phyloP scores from a whole-genome alignment of 352 stramenopile genomes.

The Salisapilia sapeloensis region DNA sequence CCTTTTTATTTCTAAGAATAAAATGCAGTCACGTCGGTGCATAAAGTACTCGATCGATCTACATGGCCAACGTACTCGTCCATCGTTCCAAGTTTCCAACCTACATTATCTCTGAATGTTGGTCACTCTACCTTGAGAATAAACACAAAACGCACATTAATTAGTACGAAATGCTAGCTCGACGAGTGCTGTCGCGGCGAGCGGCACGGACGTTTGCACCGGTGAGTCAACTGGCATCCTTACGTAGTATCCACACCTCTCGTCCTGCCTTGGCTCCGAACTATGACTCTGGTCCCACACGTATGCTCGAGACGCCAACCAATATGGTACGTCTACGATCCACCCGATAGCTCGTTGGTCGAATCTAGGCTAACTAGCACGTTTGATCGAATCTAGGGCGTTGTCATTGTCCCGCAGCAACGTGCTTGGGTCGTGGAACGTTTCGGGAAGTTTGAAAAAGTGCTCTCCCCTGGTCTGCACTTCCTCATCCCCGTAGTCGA shows the following conservation, averaged over 20 bases:
- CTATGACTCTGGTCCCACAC: conserved; percentile 25
- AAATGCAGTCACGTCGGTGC: no score
- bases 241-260: conserved; percentile 8
- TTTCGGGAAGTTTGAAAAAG: conserved; percentile 82
- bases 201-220: no score
- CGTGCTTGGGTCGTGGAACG: conserved; percentile 82
- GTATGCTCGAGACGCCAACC: conserved; percentile 23
- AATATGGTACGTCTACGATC: conserved; percentile 22
- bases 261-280: conserved; percentile 9
- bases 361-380: conserved; percentile 1
- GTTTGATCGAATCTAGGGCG: conserved; percentile 25
- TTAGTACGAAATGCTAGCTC: no score
- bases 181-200: no score
- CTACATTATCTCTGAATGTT: no score
- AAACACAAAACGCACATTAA: no score
- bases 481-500: conserved; percentile 85
- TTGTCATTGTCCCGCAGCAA: conserved; percentile 80
- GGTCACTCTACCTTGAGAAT: no score
- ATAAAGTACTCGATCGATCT: no score
- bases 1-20: no score
- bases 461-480: conserved; percentile 74
- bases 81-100: no score
- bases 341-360: neutral
- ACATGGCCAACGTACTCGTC: no score
- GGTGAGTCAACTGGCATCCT: neutral